A percentile compares a stretch with the other conserved stretches of the same genome.
Evolutionary conservation across 2,329 filamentous ascomycete genomes (phyloP).

Genomic region (Alternaria sp.): DNA sequence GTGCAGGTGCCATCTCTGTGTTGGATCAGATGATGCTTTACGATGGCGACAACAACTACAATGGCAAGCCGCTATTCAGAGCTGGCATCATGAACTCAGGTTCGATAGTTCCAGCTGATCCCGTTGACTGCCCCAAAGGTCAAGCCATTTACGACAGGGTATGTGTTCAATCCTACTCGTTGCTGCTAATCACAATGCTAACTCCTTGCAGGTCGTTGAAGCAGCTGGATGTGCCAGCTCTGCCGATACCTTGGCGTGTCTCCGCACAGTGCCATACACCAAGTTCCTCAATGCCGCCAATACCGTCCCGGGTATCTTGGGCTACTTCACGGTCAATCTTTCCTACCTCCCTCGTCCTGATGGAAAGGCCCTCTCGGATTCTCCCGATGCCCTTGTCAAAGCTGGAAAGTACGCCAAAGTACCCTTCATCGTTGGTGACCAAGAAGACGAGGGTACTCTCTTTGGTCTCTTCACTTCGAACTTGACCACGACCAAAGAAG

Average conservation of each 20-base stretch:
- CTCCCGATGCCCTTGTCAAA: slow-evolving; percentile 64
- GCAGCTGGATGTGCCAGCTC: slow-evolving; percentile 54
- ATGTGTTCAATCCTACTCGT: neutral
- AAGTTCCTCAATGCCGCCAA: slow-evolving; percentile 68
- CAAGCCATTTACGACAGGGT: slow-evolving; percentile 64
- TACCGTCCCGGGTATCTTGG: slow-evolving; percentile 71
- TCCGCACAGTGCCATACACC: slow-evolving; percentile 55
- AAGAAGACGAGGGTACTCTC: slow-evolving; percentile 81
- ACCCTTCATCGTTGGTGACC: slow-evolving; percentile 72
- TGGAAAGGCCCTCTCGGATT: slow-evolving; percentile 65
- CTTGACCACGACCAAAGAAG: slow-evolving; percentile 64
- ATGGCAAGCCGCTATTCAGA: slow-evolving; percentile 75
- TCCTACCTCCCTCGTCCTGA: slow-evolving; percentile 79
- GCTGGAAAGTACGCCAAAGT: slow-evolving; percentile 64
- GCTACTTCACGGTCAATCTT: slow-evolving; percentile 71
- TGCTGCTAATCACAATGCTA: slow-evolving; percentile 59
- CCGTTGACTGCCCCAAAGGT: slow-evolving; percentile 69
- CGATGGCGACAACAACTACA: slow-evolving; percentile 74
- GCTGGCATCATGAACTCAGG: slow-evolving; percentile 72
- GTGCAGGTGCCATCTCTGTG: slow-evolving; percentile 66
- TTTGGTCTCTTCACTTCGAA: slow-evolving; percentile 74
- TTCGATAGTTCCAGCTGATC: slow-evolving; percentile 48
- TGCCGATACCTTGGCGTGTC: slow-evolving; percentile 55
- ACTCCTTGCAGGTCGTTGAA: slow-evolving; percentile 55
- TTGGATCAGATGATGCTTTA: slow-evolving; percentile 79